Conservation (phyloP, 257 asterid species). For the Prunella vulgaris region DNA sequence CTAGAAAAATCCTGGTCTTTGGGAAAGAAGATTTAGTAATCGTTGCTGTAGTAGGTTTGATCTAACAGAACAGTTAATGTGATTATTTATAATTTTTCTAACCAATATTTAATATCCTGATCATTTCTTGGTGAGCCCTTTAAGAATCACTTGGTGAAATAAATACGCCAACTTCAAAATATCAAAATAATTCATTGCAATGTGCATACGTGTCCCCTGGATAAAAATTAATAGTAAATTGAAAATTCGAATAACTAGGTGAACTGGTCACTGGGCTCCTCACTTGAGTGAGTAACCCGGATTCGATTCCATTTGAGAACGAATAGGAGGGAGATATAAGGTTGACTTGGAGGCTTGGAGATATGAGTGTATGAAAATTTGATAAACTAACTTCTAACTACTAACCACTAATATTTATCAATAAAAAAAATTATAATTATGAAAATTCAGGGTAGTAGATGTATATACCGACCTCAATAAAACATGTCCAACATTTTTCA, state of each 20-base stretch:
- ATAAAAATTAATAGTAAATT: neutral
- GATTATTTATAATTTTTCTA: conserved; percentile 21
- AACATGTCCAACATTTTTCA: neutral
- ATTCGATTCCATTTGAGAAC: too few relatives aligned
- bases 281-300: too few relatives aligned
- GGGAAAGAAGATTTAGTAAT: neutral
- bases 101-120: conserved; percentile 20
- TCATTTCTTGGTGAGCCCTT: conserved; percentile 14
- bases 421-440: too few relatives aligned
- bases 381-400: too few relatives aligned
- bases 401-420: too few relatives aligned
- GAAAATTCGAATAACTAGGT: too few relatives aligned
- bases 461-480: neutral
- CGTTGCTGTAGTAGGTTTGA: conserved; percentile 24
- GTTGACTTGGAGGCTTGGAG: too few relatives aligned
- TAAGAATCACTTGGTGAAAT: conserved; percentile 8
- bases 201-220: neutral
- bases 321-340: too few relatives aligned
- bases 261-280: too few relatives aligned
- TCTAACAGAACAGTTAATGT: conserved; percentile 23
- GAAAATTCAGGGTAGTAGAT: neutral
- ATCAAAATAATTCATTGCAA: neutral
- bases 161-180: neutral
- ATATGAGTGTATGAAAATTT: too few relatives aligned
- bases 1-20: conserved; percentile 19